Percentiles rank a stretch among this genome's conserved stretches.
phyloP scores from a whole-genome alignment of 2,329 filamentous ascomycete genomes.

The Tympanopsis confertula region DNA sequence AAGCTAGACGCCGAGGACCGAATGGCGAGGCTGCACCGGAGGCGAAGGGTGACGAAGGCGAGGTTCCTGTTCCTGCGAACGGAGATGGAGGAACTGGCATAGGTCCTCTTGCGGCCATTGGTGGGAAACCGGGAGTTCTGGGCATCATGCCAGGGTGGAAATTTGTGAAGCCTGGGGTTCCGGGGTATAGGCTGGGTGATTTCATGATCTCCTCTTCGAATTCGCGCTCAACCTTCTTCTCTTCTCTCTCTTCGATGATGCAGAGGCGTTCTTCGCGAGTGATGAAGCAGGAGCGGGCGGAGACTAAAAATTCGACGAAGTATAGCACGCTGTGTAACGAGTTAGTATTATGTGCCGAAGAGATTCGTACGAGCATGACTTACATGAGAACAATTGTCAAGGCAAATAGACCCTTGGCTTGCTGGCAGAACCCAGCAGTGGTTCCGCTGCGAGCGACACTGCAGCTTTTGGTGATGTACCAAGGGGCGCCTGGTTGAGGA shows the following conservation, averaged over 20 bases:
- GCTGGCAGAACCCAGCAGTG: conserved; percentile 41
- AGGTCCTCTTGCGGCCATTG: too few relatives aligned
- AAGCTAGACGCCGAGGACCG: conserved; percentile 26
- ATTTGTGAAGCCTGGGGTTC: conserved; percentile 15
- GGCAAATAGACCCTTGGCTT: conserved; percentile 45
- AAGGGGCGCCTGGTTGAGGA: conserved; percentile 41
- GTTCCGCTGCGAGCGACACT: conserved; percentile 30
- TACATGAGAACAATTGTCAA: conserved; percentile 43
- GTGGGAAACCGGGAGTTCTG: too few relatives aligned
- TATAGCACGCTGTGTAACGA: conserved; percentile 30
- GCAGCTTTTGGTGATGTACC: conserved; percentile 54
- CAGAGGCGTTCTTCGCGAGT: conserved; percentile 15
- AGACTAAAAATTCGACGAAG: conserved; percentile 30
- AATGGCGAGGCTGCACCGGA: conserved; percentile 12
- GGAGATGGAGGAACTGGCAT: too few relatives aligned
- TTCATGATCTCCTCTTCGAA: conserved; percentile 19
- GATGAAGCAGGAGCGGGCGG: conserved; percentile 32
- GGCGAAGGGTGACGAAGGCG: conserved; percentile 17
- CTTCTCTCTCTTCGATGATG: conserved; percentile 14
- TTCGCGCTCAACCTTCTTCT: conserved; percentile 20
- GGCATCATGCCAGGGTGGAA: too few relatives aligned
- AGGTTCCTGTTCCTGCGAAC: too few relatives aligned
- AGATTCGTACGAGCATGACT: conserved; percentile 12
- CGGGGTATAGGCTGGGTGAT: conserved; percentile 19
- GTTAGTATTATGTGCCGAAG: background rate